Percentiles rank a stretch among this genome's conserved stretches.
phyloP scores from a whole-genome alignment of 148 eudicot genomes.

The Amaranthus palmeri region DNA sequence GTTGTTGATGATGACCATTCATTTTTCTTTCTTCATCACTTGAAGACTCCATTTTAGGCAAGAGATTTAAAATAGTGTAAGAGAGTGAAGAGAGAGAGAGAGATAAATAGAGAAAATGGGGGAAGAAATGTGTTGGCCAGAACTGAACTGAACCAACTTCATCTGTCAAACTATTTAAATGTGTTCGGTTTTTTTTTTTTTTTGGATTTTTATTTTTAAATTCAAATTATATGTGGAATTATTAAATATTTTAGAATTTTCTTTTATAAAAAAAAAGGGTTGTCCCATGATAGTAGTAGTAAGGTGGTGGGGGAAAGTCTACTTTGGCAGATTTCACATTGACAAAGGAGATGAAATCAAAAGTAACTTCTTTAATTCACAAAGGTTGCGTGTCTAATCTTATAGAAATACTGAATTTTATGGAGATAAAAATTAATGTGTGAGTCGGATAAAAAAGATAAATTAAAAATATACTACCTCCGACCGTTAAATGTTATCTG shows the following conservation, averaged over 20 bases:
- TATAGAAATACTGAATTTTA: background rate
- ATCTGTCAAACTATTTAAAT: background rate
- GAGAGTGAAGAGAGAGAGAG: background rate
- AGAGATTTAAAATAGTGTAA: background rate
- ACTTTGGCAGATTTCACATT: no score
- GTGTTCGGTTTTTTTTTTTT: background rate
- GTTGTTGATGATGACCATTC: conserved; percentile 12
- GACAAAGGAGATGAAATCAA: conserved; percentile 1
- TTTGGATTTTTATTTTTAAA: background rate
- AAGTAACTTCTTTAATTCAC: background rate
- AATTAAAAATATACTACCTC: no score
- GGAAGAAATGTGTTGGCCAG: background rate
- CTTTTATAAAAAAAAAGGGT: no score
- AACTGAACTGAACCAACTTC: background rate
- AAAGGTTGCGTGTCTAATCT: conserved; percentile 10
- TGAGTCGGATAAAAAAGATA: background rate
- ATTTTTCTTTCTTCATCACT: conserved; percentile 28
- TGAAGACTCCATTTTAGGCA: conserved; percentile 28
- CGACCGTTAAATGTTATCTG: no score
- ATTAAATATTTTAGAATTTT: no score
- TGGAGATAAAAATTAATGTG: background rate
- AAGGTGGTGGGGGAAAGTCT: no score
- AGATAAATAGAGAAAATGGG: background rate
- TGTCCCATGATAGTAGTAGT: no score
- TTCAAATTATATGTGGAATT: background rate